A percentile compares a stretch with the other conserved stretches of the same genome.
Evolutionary conservation across 169 alveolate genomes (phyloP).

Genomic region (Plasmodium knowlesi): DNA sequence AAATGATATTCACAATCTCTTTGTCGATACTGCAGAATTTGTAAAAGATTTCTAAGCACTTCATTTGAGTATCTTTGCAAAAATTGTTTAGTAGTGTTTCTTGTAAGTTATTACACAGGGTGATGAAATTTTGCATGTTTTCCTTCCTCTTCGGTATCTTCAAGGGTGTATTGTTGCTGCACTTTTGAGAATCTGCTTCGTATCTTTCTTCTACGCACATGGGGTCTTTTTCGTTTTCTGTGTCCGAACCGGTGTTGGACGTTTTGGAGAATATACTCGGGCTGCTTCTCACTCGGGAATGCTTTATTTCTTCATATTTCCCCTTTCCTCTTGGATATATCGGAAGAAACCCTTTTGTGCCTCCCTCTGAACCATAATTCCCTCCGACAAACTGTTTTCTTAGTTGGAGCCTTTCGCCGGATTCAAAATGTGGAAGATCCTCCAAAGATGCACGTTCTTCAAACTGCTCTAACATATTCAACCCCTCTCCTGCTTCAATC

Average conservation of each 20-base stretch:
- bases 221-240: not conserved
- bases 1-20: slow-evolving; percentile 45
- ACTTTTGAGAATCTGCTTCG: not conserved
- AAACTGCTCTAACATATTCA: not conserved
- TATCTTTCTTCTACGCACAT: not conserved
- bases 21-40: slow-evolving; percentile 51
- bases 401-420: not conserved
- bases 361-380: not conserved
- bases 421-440: not conserved
- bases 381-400: not conserved
- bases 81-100: slow-evolving; percentile 63
- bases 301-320: not conserved
- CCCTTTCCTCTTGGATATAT: not conserved
- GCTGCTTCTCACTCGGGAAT: not conserved
- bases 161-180: not conserved
- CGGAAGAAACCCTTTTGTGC: not conserved
- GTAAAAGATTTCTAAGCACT: slow-evolving; percentile 65
- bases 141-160: slow-evolving; percentile 6
- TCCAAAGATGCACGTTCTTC: not conserved
- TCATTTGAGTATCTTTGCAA: slow-evolving; percentile 69
- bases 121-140: slow-evolving; percentile 35
- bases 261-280: not conserved
- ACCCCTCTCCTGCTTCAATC: not conserved
- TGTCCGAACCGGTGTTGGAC: not conserved
- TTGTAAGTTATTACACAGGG: slow-evolving; percentile 69